Evolutionary conservation across 352 stramenopile species (phyloP).

Genomic region (Globisporangium viniferum): DNA sequence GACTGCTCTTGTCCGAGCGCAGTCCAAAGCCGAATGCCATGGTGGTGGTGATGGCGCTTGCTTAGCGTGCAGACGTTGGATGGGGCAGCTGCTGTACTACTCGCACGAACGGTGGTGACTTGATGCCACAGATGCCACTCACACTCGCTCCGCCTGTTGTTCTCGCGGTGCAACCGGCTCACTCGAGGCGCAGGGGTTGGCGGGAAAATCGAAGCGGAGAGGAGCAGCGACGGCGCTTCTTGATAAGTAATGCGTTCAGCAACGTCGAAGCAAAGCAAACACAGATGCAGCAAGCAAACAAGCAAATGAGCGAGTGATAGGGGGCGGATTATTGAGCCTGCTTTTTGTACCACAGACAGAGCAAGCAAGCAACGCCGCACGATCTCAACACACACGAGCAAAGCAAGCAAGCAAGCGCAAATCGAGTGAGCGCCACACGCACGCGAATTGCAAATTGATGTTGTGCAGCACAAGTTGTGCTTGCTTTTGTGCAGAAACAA

Average conservation of each 20-base stretch:
- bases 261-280: background rate
- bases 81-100: background rate
- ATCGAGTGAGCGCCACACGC: background rate
- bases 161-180: background rate
- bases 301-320: background rate
- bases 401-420: background rate
- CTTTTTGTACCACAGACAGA: background rate
- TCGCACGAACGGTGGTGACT: background rate
- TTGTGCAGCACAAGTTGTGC: background rate
- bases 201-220: background rate
- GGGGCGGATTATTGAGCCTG: background rate
- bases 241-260: background rate
- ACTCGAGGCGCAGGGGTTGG: background rate
- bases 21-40: conserved; percentile 20
- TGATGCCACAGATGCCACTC: background rate
- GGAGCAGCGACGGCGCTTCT: background rate
- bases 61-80: background rate
- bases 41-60: background rate
- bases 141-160: background rate
- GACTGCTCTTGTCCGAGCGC: conserved; percentile 12
- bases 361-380: background rate
- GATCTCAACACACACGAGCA: background rate
- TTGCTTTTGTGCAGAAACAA: background rate
- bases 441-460: background rate
- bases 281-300: background rate